Base-by-base conservation (phyloP, 2,329 filamentous ascomycete species). In the Colletotrichum coccodes region DNA sequence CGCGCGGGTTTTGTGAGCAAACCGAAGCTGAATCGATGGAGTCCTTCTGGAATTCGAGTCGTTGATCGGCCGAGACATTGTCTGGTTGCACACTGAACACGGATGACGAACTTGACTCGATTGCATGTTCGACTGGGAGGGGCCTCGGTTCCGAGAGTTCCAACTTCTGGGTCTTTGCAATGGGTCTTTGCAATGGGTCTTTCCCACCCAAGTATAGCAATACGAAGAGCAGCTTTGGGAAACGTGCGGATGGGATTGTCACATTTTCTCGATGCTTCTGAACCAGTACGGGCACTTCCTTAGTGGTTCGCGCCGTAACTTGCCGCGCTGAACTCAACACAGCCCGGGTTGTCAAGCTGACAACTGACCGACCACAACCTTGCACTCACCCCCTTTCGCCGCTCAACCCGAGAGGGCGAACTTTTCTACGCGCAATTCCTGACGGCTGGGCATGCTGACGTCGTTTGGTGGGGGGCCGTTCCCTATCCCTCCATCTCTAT, bases 61-160 rank as follows among this genome's bases (percentile, higher is more conserved):
- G 28, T 18, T 44, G 30, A 59, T 47, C 28, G 38, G 34, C 60
- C 61, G 16, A 65, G 61, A 68, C 65, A 65, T 6, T 68, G 65
- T 68, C 65, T 65, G 0, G 65, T 65, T 60, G 38, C 65, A 57
- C 26, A 28, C 30, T 60, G 65, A 56, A 32, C 52, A 57, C 40
- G 18, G 4, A 49, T 68, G 65, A 68, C 65, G 65, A 49, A 21
- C 38, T 46, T 58, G 52, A 40, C 34, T 64, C 44, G 32, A n/a
- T 28, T 34, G 23, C 23, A 23, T 49, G n/a, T 26, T 28, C 16
- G 23, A 30, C n/a, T 49, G 21, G 57, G n/a, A n/a, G 23, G 40
- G 28, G 56, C n/a, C 36, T 32, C 58, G 38, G 28, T 30, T 34
- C 38, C 30, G 50, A 36, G 30, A 46, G 12, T 32, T 11, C 11